Evolutionary conservation across 139 green algal species (phyloP).

Genomic region (Ettlia oleoabundans): DNA sequence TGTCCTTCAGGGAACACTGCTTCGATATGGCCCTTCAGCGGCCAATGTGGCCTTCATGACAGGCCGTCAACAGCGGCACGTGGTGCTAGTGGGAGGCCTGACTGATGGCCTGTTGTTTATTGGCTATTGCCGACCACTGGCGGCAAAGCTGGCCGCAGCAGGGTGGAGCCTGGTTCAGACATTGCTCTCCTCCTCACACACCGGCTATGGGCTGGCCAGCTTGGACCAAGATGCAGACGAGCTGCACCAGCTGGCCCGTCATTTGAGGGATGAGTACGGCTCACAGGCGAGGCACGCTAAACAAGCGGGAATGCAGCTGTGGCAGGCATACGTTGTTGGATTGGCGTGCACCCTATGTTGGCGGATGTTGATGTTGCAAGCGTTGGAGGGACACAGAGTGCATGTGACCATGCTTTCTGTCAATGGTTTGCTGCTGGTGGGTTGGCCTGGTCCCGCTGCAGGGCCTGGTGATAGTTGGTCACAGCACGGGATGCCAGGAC

Average conservation of each 20-base stretch:
- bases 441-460: neutral
- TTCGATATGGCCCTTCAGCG: conserved; percentile 53
- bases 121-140: conserved; percentile 54
- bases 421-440: too few relatives aligned
- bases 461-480: conserved; percentile 67
- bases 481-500: conserved; percentile 83
- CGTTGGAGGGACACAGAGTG: neutral
- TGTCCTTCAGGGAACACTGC: conserved; percentile 48
- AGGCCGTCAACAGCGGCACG: conserved; percentile 15
- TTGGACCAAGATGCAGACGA: conserved; percentile 77
- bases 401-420: neutral
- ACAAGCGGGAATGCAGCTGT: neutral
- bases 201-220: conserved; percentile 66
- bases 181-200: conserved; percentile 62
- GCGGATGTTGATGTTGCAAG: neutral
- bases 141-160: conserved; percentile 10
- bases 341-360: too few relatives aligned
- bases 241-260: conserved; percentile 53
- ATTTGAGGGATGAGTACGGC: conserved; percentile 23
- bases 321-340: too few relatives aligned
- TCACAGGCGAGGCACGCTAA: conserved; percentile 11
- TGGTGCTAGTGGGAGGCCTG: conserved; percentile 67
- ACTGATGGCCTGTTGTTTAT: conserved; percentile 71
- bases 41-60: conserved; percentile 50
- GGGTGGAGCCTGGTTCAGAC: conserved; percentile 65